Evolutionary conservation across 108 stramenopile species (phyloP).

Genomic region (Tribonema minus): DNA sequence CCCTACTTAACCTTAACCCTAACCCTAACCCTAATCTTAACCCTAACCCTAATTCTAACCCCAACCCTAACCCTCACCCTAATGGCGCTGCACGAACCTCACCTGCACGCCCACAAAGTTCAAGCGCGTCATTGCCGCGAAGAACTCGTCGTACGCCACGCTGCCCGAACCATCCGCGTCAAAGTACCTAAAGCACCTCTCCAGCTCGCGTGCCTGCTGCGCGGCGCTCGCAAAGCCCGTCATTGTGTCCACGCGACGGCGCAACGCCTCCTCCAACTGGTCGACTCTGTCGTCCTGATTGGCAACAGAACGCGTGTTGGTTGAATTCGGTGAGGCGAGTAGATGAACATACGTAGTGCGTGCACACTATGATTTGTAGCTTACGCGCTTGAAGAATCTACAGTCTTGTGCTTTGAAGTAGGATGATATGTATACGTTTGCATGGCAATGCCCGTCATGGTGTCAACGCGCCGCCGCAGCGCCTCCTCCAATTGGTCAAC

Average conservation of each 20-base stretch:
- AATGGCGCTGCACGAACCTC: too few species aligned
- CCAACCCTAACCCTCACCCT: too few species aligned
- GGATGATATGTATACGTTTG: too few species aligned
- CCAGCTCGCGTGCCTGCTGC: constrained; percentile 24
- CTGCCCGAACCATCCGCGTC: constrained; percentile 18
- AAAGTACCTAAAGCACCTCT: constrained; percentile 46
- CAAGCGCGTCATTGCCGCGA: constrained; percentile 48
- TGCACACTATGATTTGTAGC: not conserved
- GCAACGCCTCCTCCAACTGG: constrained; percentile 24
- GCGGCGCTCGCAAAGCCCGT: constrained; percentile 32
- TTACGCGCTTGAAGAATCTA: too few species aligned
- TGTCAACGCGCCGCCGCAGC: constrained; percentile 32
- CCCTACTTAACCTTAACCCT: too few species aligned
- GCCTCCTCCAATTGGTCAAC: constrained; percentile 29
- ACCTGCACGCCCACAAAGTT: constrained; percentile 52
- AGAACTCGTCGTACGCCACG: constrained; percentile 48
- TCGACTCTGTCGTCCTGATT: constrained; percentile 31
- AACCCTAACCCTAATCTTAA: too few species aligned
- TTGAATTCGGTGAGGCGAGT: not conserved
- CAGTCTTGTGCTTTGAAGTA: too few species aligned
- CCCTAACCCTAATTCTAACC: too few species aligned
- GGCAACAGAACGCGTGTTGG: not conserved
- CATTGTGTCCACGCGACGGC: constrained; percentile 32
- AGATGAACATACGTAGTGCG: not conserved
- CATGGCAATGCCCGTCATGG: constrained; percentile 36